Evolutionary conservation across 768 basidiomycete genomes (phyloP), one percentile per base, ranked within the genome.

Genomic region (Tricholomella constricta): DNA sequence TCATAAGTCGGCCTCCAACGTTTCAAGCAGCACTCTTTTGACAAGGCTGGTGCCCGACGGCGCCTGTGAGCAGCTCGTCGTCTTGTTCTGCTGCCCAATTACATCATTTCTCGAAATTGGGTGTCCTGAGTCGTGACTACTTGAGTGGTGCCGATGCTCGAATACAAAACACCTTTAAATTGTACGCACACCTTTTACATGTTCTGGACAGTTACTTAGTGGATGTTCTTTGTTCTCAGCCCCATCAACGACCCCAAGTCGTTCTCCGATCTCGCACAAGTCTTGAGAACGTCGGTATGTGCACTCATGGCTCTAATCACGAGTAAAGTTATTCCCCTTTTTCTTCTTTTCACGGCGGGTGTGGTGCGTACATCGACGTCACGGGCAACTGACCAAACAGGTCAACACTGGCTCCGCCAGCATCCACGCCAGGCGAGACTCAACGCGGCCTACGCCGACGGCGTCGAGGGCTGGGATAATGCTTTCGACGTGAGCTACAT

Each of bases 241-340:
- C 57, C 57, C 7, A 40, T 54, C 17, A 46, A 51, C 35, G 44
- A 32, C 29, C 22, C 42, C 0, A 51, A 48, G 46, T 5, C 32
- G 6, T 58, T 54, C 32, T 45, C 54, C 8, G 34, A 10, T 6
- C 19, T 58, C 14, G 40, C 43, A 19, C 54, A 58, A 25, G 43
- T 52, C 41, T 49, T 58, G 57, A 54, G 42, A 58, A 55, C 22
- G 57, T 58, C 6, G 57, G 52, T 20, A 48, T 43, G 38, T 37
- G 4, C 48, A 1, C 25, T n/a, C n/a, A n/a, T n/a, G n/a, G n/a
- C n/a, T n/a, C n/a, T n/a, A n/a, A n/a, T n/a, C n/a, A n/a, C n/a
- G n/a, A n/a, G n/a, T n/a, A n/a, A n/a, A n/a, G n/a, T n/a, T n/a
- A n/a, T n/a, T n/a, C n/a, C n/a, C n/a, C n/a, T n/a, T n/a, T n/a